A percentile compares a stretch with the other conserved stretches of the same genome.
Conservation (phyloP, 805 yeast genomes). For the Ascoidea rubescens region DNA sequence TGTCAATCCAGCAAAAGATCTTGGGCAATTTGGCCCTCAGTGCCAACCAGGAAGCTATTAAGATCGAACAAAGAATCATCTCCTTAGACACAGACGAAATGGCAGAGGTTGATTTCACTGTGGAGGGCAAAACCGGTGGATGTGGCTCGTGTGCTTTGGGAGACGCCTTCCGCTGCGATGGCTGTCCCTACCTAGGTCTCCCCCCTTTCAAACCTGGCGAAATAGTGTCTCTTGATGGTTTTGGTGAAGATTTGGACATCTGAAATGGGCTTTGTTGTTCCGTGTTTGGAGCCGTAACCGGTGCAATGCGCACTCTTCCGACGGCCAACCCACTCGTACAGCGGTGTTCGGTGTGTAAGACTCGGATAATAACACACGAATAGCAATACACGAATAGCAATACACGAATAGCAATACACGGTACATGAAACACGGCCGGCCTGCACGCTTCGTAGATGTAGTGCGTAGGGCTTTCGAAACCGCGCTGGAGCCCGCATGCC, state of each 20-base stretch:
- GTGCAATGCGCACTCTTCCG: too few species aligned
- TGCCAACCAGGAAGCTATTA: background rate
- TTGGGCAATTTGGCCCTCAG: too few species aligned
- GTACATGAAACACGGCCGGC: too few species aligned
- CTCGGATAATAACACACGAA: too few species aligned
- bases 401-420: too few species aligned
- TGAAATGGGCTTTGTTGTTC: background rate
- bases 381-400: too few species aligned
- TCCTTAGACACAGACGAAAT: conserved; percentile 17
- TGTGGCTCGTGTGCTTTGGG: conserved; percentile 97
- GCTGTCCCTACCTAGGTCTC: conserved; percentile 92
- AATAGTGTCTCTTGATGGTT: conserved; percentile 58
- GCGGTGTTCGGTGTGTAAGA: too few species aligned
- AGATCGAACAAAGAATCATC: conserved; percentile 1
- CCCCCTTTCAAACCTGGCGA: conserved; percentile 99
- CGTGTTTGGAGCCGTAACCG: background rate
- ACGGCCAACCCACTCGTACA: too few species aligned
- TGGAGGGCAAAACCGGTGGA: conserved; percentile 52
- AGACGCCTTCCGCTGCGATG: conserved; percentile 96
- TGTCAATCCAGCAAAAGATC: background rate
- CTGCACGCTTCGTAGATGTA: too few species aligned
- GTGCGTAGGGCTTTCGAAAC: too few species aligned
- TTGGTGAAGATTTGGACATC: conserved; percentile 58
- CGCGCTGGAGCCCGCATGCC: too few species aligned
- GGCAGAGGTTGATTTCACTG: conserved; percentile 13